Evolutionary conservation across 768 basidiomycete species (phyloP), one percentile per base, ranked within the genome.

Genomic region (Jaapia argillacea): DNA sequence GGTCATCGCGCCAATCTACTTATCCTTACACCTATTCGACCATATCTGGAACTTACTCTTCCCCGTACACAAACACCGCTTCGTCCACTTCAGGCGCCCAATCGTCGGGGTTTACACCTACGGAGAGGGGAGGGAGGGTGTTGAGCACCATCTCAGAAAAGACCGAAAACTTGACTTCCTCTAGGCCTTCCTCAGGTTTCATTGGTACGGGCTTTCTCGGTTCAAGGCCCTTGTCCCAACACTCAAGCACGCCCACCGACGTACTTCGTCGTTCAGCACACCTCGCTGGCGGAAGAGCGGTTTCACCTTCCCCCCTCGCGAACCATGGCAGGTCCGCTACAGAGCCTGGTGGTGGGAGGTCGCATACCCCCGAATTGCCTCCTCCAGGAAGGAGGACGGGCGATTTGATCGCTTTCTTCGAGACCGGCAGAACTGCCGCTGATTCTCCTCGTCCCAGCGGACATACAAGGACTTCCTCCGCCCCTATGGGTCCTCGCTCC

Each of bases 141-240:
- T 67, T 89, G 16, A 89, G 86, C 54, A 81, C 74, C 2, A 90
- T 90, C 46, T 75, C 85, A 3, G 87, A 90, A 57, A 73, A 70
- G 37, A 86, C 83, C 1, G 87, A 90, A 60, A 77, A 82, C 24
- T 64, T 10, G 28, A 33, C 68, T 2, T 61, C 63, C 0, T 72
- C 82, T 1, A 76, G 84, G 23, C 84, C 84, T 0, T 53, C 58
- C 4, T 74, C 74, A 3, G 53, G 68, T 64, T 49, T 63, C 62
- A 20, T 48, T 53, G 31, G 53, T 47, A 50, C 45, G n/a, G 53
- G 68, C 65, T 49, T 63, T 62, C 20, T 48, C 53, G 31, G 53
- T 47, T 51, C 45, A 46, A 55, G 45, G 42, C 65, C 72, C 38
- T 35, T 46, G 48, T 43, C 67, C 61, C 24, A 52, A 56, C 6